Base-by-base conservation (phyloP, 768 basidiomycete genomes). In the Kwoniella shandongensis region DNA sequence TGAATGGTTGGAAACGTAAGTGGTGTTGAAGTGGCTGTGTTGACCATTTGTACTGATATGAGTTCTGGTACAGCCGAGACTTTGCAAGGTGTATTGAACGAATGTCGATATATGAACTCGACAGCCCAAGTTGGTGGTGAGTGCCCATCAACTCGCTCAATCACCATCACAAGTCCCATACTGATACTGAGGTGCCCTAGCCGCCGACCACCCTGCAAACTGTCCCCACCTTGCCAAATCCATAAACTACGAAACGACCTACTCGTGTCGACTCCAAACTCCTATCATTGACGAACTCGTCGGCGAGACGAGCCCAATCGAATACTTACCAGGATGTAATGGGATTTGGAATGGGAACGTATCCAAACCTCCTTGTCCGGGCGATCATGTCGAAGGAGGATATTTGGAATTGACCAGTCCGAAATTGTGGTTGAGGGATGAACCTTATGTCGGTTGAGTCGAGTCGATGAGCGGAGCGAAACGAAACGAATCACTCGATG, bases 61-160 rank as follows among this genome's bases (percentile, higher is more conserved):
- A 23, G n/a, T 27, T 29, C n/a, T n/a, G n/a, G n/a, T n/a, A n/a
- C 13, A 23, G 18, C 48, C 32, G 56, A 58, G 10, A 52, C 51
- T 8, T 40, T 65, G 12, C 52, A 61, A 42, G 36, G 44, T 11
- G 54, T 65, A 4, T 15, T 65, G n/a, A 51, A 65, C 30, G 54
- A 65, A 23, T 63, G 62, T 50, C 48, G 62, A 29, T 63, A 63
- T 27, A 63, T 63, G 62, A 63, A 63, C 35, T 44, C 50, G 0
- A 65, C 63, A 6, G 44, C 23, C 25, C 41, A 44, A 15, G 39
- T 30, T 20, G 13, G 51, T 13, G 54, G 51, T 61, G 26, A 23
- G 51, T 55, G n/a, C n/a, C n/a, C n/a, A n/a, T n/a, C n/a, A n/a
- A n/a, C n/a, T n/a, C n/a, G n/a, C n/a, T n/a, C n/a, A n/a, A n/a